These are phyloP conservation scores for Boletus sensibilis DNA, from an alignment of 768 basidiomycete species.

Conservation along the genomic window DNA sequence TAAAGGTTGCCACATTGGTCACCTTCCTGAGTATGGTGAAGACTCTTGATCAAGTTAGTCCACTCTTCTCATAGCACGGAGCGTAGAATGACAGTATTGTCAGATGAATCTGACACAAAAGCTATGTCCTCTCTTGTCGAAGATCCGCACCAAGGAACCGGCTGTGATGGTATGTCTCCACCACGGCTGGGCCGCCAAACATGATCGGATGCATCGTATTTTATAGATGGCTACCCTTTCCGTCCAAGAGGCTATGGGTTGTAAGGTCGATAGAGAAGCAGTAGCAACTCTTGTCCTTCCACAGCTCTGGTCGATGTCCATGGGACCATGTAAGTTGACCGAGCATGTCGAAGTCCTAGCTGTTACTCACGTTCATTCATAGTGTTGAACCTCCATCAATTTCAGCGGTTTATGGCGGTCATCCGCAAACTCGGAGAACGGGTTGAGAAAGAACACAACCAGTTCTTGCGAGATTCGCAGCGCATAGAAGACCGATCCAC, in stretches of 20 bases:
- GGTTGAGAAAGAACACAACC: slow-evolving; percentile 89
- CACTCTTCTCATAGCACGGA: not conserved
- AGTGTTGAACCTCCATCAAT: slow-evolving; percentile 86
- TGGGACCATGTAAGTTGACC: slow-evolving; percentile 75
- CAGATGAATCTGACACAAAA: slow-evolving; percentile 90
- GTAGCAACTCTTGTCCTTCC: slow-evolving; percentile 86
- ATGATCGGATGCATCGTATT: slow-evolving; percentile 1
- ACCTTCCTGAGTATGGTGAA: slow-evolving; percentile 87
- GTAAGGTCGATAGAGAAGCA: slow-evolving; percentile 90
- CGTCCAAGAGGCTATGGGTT: slow-evolving; percentile 95
- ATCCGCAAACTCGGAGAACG: slow-evolving; percentile 77
- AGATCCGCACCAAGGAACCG: slow-evolving; percentile 95
- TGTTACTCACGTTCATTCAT: slow-evolving; percentile 4
- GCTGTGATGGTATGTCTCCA: slow-evolving; percentile 71
- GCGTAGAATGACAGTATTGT: slow-evolving; percentile 1
- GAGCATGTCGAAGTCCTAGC: not conserved
- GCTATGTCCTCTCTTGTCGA: slow-evolving; percentile 89
- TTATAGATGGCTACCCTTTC: slow-evolving; percentile 78
- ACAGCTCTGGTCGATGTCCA: slow-evolving; percentile 96
- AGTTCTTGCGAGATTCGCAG: slow-evolving; percentile 91
- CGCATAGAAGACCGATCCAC: slow-evolving; percentile 79
- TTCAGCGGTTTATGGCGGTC: slow-evolving; percentile 87
- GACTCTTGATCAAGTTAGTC: slow-evolving; percentile 77
- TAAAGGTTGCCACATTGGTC: slow-evolving; percentile 86
- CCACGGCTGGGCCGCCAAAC: not conserved